These are phyloP conservation scores for Theileria orientalis DNA, from an alignment of 169 alveolate species.

Conservation along the genomic window DNA sequence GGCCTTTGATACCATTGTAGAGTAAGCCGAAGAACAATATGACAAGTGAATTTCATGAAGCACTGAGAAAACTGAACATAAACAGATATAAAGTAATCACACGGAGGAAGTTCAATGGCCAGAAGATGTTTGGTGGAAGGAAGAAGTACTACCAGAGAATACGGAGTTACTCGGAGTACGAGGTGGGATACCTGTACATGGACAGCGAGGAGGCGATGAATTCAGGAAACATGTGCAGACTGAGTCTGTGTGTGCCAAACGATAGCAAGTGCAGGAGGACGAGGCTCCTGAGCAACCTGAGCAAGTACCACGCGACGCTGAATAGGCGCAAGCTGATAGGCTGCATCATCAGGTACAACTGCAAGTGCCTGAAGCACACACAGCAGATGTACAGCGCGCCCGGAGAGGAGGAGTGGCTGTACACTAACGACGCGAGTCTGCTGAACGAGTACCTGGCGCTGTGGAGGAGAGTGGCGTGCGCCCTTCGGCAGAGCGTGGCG, in stretches of 20 bases:
- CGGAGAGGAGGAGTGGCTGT: not conserved
- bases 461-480: not conserved
- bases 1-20: not conserved
- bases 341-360: slow-evolving; percentile 31
- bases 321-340: slow-evolving; percentile 6
- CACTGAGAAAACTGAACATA: not conserved
- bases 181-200: not conserved
- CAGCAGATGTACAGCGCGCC: slow-evolving; percentile 15
- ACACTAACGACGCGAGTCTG: not conserved
- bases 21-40: not conserved
- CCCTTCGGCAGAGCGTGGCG: not conserved
- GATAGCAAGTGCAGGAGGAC: not conserved
- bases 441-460: not conserved
- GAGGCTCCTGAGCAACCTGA: slow-evolving; percentile 8
- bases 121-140: not conserved
- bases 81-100: not conserved
- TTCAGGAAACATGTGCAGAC: not conserved
- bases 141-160: not conserved
- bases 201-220: not conserved
- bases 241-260: not conserved
- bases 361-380: slow-evolving; percentile 13
- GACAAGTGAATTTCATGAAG: not conserved
- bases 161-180: not conserved
- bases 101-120: not conserved
- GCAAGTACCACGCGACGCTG: slow-evolving; percentile 7